phyloP scores from a whole-genome alignment of 2,329 filamentous ascomycete genomes.

The Exophiala aquamarina region DNA sequence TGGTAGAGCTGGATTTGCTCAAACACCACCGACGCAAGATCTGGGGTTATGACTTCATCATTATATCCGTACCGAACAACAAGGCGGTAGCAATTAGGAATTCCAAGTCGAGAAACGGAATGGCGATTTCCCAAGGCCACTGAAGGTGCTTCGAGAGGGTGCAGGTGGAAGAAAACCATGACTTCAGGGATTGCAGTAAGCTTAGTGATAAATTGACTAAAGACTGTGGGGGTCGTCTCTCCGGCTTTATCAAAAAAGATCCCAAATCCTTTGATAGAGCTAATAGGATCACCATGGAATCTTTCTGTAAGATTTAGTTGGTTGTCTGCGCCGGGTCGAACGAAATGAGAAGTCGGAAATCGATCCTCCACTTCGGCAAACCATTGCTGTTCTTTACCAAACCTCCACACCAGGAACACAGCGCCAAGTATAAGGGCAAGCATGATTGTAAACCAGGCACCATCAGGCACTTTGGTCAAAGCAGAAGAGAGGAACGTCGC shows the following conservation, averaged over 20 bases:
- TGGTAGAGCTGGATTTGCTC: constrained; percentile 58
- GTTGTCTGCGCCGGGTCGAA: constrained; percentile 13
- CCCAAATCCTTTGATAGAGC: constrained; percentile 58
- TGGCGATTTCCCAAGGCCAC: constrained; percentile 53
- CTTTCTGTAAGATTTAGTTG: constrained; percentile 37
- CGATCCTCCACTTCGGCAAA: constrained; percentile 64
- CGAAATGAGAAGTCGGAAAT: constrained; percentile 47
- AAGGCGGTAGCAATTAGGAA: constrained; percentile 67
- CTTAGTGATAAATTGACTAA: constrained; percentile 71
- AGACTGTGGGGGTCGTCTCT: constrained; percentile 61
- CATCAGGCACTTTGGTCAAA: constrained; percentile 70
- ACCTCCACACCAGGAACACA: constrained; percentile 74
- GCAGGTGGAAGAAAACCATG: constrained; percentile 73
- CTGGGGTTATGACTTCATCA: constrained; percentile 67
- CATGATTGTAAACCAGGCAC: constrained; percentile 75
- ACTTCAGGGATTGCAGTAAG: constrained; percentile 67
- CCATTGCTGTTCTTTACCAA: constrained; percentile 78
- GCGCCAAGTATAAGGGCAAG: constrained; percentile 62
- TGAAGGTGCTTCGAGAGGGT: constrained; percentile 60
- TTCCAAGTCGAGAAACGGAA: constrained; percentile 40
- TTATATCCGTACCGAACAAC: constrained; percentile 71
- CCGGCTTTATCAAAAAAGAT: constrained; percentile 80
- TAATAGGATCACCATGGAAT: constrained; percentile 42
- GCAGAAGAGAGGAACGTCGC: constrained; percentile 69
- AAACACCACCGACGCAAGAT: constrained; percentile 61